Base-by-base conservation (phyloP, 2,329 filamentous ascomycete species). In the Calonectria hawksworthii region DNA sequence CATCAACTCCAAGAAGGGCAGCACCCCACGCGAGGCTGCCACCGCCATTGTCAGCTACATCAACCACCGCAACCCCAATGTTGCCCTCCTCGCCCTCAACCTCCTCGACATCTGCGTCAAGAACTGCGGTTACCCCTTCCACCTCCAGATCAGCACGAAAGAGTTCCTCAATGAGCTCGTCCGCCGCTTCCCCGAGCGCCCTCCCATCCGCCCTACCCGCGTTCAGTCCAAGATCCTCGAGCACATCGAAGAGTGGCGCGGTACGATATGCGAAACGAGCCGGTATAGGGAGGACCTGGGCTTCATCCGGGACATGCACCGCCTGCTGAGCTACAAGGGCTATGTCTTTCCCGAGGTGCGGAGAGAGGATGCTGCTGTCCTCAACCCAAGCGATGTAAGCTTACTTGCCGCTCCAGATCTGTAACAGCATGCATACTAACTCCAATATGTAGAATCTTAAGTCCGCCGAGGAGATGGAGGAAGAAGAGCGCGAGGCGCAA, bases 151-250 rank as follows among this genome's bases (percentile, higher is more conserved):
- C 84, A 96, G 95, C 86, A 99, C 97, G 79, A 99, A 99, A 86
- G 97, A 99, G 83, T 99, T 99, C 82, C 92, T 99, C 81, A 99
- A 99, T 87, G 97, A 99, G 88, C 93, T 99, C 74, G 97, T 99
- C 75, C 93, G 97, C 79, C 92, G 97, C 78, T 99, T 99, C 82
- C 97, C 97, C 63, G 97, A 99, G 87, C 92, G 96, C 30, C 97
- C 97, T 59, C 96, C 96, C 2, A 90, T 97, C 75, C 94, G 97
- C 75, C 89, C 95, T 54, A 95, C 95, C 54, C 92, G 96, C 76
- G 96, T 98, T 44, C 97, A 99, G 88, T 91, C 92, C 84, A 95
- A 95, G 87, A 98, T 99, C 74, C 91, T 99, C 79, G 97, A 98
- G 87, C 92, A 96, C 78, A 98, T 99, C 83, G 97, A 99, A 87